Evolutionary conservation across 768 basidiomycete genomes (phyloP).

Genomic region (Boletus reticuloceps): DNA sequence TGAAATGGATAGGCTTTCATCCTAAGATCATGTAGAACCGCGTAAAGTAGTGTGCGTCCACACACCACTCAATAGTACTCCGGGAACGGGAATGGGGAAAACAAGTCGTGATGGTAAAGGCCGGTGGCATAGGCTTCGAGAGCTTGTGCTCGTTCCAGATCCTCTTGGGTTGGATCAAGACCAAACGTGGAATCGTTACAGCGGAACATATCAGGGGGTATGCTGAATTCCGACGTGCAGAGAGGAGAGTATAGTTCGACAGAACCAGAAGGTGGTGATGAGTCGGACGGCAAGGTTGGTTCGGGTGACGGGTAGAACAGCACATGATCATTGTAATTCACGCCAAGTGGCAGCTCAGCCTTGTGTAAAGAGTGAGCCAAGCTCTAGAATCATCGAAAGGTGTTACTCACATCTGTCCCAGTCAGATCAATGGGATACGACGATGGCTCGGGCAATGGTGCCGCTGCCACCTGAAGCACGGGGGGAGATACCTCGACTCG

Average conservation of each 20-base stretch:
- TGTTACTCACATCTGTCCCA: too few relatives aligned
- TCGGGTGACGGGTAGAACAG: background rate
- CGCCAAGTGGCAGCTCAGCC: too few relatives aligned
- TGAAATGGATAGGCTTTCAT: too few relatives aligned
- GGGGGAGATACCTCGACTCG: background rate
- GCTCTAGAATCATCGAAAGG: too few relatives aligned
- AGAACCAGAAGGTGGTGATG: constrained; percentile 1
- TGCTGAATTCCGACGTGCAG: background rate
- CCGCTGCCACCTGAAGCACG: background rate
- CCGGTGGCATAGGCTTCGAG: constrained; percentile 31
- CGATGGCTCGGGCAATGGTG: background rate
- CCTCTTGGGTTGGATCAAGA: constrained; percentile 10
- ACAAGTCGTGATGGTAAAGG: constrained; percentile 26
- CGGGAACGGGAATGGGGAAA: constrained; percentile 17
- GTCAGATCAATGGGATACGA: background rate
- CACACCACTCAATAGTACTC: constrained; percentile 13
- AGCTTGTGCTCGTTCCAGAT: constrained; percentile 25
- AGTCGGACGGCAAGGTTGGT: background rate
- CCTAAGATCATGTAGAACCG: too few relatives aligned
- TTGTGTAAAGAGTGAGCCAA: too few relatives aligned
- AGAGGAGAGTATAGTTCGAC: background rate
- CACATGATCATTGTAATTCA: too few relatives aligned
- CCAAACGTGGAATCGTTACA: constrained; percentile 2
- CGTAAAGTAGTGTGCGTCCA: too few relatives aligned
- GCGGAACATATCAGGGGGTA: constrained; percentile 2